These are phyloP conservation scores for Geoglossum glabrum DNA, from an alignment of 495 filamentous ascomycete genomes.

Conservation along the genomic window DNA sequence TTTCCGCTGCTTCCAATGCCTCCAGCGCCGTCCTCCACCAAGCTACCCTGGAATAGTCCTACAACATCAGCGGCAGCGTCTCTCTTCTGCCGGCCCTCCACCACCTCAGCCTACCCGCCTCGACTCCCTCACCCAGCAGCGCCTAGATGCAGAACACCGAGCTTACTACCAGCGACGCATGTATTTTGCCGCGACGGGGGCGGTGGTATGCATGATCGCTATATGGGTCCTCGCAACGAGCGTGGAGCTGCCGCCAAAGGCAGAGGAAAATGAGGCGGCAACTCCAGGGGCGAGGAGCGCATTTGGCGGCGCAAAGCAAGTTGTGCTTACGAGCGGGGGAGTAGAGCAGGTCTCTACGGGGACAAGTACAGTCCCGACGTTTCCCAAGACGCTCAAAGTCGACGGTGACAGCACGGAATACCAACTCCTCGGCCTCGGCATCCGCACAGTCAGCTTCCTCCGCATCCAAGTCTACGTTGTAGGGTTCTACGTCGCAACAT, in stretches of 20 bases:
- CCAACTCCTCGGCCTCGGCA: constrained; percentile 67
- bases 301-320: not conserved
- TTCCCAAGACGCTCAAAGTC: constrained; percentile 52
- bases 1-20: not conserved
- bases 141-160: constrained; percentile 2
- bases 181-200: not conserved
- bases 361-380: constrained; percentile 63
- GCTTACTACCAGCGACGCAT: constrained; percentile 5
- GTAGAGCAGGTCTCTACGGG: constrained; percentile 56
- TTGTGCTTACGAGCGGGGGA: constrained; percentile 17
- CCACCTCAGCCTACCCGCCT: not conserved
- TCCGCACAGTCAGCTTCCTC: constrained; percentile 75
- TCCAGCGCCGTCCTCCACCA: not conserved
- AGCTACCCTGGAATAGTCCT: not conserved
- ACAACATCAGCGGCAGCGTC: not conserved
- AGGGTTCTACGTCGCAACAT: constrained; percentile 67
- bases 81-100: not conserved
- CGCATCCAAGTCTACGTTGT: constrained; percentile 89
- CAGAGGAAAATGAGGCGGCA: constrained; percentile 1
- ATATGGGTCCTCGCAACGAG: not conserved
- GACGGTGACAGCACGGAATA: constrained; percentile 36
- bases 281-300: not conserved
- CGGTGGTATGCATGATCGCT: not conserved
- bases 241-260: not conserved
- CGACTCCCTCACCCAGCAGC: constrained; percentile 4